A percentile compares a stretch with the other conserved stretches of the same genome.
phyloP scores from a whole-genome alignment of 768 basidiomycete species.

The Calocybe cyanea region DNA sequence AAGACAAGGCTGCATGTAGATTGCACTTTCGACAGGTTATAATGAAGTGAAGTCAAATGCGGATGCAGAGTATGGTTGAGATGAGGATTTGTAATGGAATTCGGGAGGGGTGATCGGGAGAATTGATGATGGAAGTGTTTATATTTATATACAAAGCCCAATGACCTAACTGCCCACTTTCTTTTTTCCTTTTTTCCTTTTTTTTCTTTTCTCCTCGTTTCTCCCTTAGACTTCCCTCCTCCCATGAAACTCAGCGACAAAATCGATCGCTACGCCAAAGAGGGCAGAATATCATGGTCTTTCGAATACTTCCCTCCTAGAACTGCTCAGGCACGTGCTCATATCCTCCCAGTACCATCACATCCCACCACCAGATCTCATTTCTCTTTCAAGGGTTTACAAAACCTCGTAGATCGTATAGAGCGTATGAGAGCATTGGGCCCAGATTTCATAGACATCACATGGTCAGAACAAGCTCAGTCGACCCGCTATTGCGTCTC shows the following conservation, averaged over 20 bases:
- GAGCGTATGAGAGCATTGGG: conserved; percentile 95
- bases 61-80: no score
- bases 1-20: no score
- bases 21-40: no score
- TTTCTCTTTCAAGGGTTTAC: conserved; percentile 57
- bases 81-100: no score
- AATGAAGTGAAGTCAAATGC: no score
- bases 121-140: conserved; percentile 18
- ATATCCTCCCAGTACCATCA: not conserved
- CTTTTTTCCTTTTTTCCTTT: conserved; percentile 10
- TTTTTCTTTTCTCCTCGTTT: conserved; percentile 12
- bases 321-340: conserved; percentile 77
- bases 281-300: conserved; percentile 93
- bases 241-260: conserved; percentile 96
- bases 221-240: no score
- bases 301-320: conserved; percentile 98
- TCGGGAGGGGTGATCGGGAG: no score
- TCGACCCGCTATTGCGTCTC: conserved; percentile 2
- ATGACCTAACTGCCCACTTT: not conserved
- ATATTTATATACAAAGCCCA: no score
- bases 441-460: conserved; percentile 98
- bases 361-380: conserved; percentile 3
- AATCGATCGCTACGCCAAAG: conserved; percentile 79
- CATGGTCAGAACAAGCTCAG: conserved; percentile 54
- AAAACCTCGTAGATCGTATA: conserved; percentile 97